These are phyloP conservation scores for Penicillium sp. DNA, from an alignment of 2,329 filamentous ascomycete genomes.

Conservation along the genomic window DNA sequence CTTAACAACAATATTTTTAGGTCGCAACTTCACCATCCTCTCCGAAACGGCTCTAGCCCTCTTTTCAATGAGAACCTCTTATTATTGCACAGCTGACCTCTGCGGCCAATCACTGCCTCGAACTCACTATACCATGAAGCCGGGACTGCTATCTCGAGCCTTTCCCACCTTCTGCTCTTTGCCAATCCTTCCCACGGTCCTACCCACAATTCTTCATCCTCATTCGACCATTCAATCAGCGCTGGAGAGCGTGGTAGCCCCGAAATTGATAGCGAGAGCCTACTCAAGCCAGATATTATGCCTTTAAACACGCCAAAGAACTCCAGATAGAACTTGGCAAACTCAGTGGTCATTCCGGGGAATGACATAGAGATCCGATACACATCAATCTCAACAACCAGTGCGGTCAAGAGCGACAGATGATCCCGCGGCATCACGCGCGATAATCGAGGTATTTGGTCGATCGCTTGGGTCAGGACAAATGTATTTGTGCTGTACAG, in stretches of 20 bases:
- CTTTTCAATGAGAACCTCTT: background rate
- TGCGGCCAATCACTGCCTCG: background rate
- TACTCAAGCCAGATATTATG: conserved; percentile 2
- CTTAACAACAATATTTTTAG: background rate
- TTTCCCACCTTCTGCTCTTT: background rate
- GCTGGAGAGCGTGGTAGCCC: conserved; percentile 4
- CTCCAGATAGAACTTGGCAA: background rate
- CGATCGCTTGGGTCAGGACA: conserved; percentile 17
- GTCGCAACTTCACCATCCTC: background rate
- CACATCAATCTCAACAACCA: conserved; percentile 19
- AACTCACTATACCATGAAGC: background rate
- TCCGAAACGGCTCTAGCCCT: background rate
- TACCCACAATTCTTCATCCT: conserved; percentile 4
- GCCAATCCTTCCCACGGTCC: background rate
- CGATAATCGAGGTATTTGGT: conserved; percentile 18
- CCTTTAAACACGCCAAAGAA: conserved; percentile 10
- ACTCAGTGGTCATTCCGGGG: background rate
- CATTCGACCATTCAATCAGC: conserved; percentile 7
- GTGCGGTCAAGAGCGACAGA: conserved; percentile 2
- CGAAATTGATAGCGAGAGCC: conserved; percentile 9
- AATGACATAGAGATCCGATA: conserved; percentile 8
- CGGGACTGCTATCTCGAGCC: background rate
- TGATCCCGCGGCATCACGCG: conserved; percentile 7
- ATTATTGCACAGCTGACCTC: background rate
- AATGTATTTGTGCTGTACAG: conserved; percentile 17